Evolutionary conservation across 2,329 filamentous ascomycete species (phyloP).

Genomic region (Penicillium italicum): DNA sequence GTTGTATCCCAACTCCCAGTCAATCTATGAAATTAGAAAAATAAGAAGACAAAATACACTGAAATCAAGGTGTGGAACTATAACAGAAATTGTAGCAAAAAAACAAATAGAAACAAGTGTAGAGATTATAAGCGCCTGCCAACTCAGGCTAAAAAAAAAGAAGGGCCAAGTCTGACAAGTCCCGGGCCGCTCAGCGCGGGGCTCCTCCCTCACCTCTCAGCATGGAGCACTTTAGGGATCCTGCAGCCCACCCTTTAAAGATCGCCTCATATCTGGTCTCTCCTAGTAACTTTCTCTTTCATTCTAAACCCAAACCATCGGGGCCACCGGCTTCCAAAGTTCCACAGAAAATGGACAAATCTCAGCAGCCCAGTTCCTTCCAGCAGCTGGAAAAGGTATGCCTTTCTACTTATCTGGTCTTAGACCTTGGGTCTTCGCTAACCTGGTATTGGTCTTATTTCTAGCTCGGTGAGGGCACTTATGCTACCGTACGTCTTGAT

Average conservation of each 20-base stretch:
- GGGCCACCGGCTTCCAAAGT: conserved; percentile 14
- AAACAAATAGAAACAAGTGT: background rate
- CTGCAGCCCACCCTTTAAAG: conserved; percentile 28
- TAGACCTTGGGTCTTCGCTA: conserved; percentile 14
- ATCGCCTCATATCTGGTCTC: conserved; percentile 36
- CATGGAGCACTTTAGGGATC: conserved; percentile 24
- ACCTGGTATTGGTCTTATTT: conserved; percentile 25
- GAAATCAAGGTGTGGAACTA: background rate
- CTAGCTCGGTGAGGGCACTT: conserved; percentile 89
- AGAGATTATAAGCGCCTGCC: background rate
- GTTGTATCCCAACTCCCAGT: conserved; percentile 35
- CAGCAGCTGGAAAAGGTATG: conserved; percentile 88
- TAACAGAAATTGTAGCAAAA: background rate
- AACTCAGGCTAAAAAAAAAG: conserved; percentile 16
- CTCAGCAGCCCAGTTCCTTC: conserved; percentile 92
- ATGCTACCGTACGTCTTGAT: conserved; percentile 73
- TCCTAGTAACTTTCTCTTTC: conserved; percentile 37
- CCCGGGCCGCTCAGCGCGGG: conserved; percentile 21
- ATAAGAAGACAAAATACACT: background rate
- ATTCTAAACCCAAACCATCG: conserved; percentile 19
- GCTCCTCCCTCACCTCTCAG: conserved; percentile 23
- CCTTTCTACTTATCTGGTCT: background rate
- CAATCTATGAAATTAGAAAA: conserved; percentile 2
- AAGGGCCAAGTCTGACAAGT: conserved; percentile 2
- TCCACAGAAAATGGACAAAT: conserved; percentile 70